A percentile compares a stretch with the other conserved stretches of the same genome.
These are phyloP conservation scores for Penicillium pancosmium DNA, from an alignment of 495 filamentous ascomycete genomes.

Conservation along the genomic window DNA sequence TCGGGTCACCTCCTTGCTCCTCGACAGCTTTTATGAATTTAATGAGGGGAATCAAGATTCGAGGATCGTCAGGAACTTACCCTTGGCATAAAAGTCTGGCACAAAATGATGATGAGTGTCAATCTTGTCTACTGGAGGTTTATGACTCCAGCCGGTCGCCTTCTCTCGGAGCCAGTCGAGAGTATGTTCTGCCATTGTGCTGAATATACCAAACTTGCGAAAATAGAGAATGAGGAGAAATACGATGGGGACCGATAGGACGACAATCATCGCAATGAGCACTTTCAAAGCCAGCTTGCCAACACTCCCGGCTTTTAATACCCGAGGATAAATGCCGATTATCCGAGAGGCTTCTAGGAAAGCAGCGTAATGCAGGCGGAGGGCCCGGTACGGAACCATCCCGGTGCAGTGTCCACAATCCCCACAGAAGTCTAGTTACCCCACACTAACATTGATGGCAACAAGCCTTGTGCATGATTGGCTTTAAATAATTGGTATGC, in stretches of 20 bases:
- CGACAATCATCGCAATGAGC: background rate
- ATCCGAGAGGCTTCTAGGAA: no score
- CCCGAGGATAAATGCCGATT: no score
- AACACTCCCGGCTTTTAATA: no score
- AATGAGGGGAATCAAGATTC: background rate
- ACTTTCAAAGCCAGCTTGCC: no score
- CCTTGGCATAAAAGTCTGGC: background rate
- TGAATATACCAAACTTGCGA: background rate
- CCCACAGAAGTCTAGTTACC: no score
- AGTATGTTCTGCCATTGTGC: background rate
- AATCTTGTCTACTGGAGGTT: background rate
- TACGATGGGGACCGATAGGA: background rate
- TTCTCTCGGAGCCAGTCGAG: background rate
- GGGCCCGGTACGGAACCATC: no score
- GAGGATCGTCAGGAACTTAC: background rate
- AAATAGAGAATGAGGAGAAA: background rate
- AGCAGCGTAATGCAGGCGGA: no score
- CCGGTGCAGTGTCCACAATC: no score
- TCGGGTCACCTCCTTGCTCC: constrained; percentile 25
- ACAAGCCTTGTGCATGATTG: no score
- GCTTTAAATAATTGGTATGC: no score
- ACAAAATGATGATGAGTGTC: constrained; percentile 1
- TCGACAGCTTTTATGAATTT: background rate
- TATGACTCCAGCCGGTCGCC: background rate
- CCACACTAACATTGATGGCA: no score